Conservation (phyloP, 169 alveolate species). For the Plasmodium inui region DNA sequence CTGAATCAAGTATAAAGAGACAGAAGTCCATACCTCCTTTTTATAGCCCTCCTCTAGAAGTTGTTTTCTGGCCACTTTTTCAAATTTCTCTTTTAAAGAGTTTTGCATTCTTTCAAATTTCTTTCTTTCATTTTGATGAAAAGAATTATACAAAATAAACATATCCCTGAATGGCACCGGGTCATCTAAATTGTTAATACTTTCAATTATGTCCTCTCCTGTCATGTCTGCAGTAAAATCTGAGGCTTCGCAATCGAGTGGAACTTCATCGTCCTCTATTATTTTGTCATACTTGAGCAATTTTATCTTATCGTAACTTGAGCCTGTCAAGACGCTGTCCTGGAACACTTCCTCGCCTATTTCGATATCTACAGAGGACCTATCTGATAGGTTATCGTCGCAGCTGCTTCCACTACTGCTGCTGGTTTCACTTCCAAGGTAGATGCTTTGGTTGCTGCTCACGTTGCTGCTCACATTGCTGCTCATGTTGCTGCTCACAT, state of each 20-base stretch:
- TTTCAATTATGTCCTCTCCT: background rate
- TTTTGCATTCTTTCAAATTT: background rate
- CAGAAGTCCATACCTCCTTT: background rate
- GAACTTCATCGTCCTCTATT: background rate
- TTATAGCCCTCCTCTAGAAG: background rate
- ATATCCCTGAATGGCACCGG: background rate
- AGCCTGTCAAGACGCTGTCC: background rate
- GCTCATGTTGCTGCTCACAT: background rate
- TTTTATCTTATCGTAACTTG: background rate
- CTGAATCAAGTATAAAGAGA: background rate
- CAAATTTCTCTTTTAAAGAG: background rate
- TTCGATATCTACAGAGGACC: background rate
- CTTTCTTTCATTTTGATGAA: background rate
- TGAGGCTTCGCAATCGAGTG: background rate
- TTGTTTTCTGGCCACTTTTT: background rate
- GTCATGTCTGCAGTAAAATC: background rate
- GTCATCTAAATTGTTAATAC: background rate
- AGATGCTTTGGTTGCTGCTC: background rate
- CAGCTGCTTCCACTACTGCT: background rate
- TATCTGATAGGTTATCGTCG: background rate
- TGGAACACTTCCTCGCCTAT: background rate
- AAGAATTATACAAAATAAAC: slow-evolving; percentile 6
- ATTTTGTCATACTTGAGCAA: background rate
- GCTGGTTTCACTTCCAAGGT: background rate
- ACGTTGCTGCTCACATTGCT: background rate